Base-by-base conservation (phyloP, 805 yeast species). In the Ogataea populi-albae region DNA sequence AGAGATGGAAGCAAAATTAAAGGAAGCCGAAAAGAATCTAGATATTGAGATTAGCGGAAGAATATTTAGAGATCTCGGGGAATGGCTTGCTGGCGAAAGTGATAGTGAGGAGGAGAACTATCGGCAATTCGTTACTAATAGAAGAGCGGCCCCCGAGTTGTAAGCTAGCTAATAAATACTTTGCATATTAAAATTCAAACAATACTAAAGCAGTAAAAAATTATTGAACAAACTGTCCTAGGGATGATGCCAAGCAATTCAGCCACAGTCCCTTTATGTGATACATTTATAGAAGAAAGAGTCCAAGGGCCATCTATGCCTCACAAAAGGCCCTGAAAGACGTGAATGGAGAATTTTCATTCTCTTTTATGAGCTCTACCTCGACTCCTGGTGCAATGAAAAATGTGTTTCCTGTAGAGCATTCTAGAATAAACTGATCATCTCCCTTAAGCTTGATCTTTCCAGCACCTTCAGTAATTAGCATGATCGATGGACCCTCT, bases 321-420 rank as follows among this genome's bases (percentile, higher is more conserved):
- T 86, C 95, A 50, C 81, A 86, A 60, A 81, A 86, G 5, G 98
- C 98, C 64, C 96, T 82, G 66, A 89, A 93, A 22, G 89, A 70
- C 26, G 89, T 84, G 57, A 91, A 81, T 22, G 59, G 62, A 17
- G 34, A 35, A 26, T 68, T 72, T 17, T 63, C 55, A 38, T 74
- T 71, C 14, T 64, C 57, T 21, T 83, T 68, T 28, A 61, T 63
- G 47, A 89, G 64, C 48, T 77, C 81, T 41, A 89, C 64, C 35
- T 74, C 79, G 23, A 75, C 76, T 28, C 69, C 75, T 28, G 98
- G 94, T 6, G 89, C 91, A 51, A 87, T 79, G 61, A 86, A 91
- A 64, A 73, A 91, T 14, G 88, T 88, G 49, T 66, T 80, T 35
- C 98, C 98, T 6, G 84, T 64, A 47, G 73, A 70, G 34, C 79